A percentile compares a stretch with the other conserved stretches of the same genome.
phyloP scores from a whole-genome alignment of 1,284 basidiomycete genomes.

The Salmacisia buchloeana region DNA sequence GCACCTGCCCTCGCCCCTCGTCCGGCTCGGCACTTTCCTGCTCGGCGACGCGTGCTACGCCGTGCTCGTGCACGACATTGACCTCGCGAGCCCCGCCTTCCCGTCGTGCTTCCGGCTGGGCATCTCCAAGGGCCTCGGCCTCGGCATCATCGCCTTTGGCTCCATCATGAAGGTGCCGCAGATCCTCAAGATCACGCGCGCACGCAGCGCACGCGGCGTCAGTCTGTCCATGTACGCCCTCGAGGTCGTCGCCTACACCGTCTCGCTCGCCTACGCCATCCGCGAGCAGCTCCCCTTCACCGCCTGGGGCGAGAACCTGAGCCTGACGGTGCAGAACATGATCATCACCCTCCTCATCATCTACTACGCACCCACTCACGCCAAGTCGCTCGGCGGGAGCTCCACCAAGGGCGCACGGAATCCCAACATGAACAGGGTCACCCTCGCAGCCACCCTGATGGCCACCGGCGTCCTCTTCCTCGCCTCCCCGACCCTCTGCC shows the following conservation, averaged over 20 bases:
- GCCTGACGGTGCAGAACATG: slow-evolving; percentile 47
- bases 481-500: slow-evolving; percentile 29
- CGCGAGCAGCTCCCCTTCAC: slow-evolving; percentile 82
- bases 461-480: slow-evolving; percentile 66
- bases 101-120: slow-evolving; percentile 76
- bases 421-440: slow-evolving; percentile 19
- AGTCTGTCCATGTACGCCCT: slow-evolving; percentile 56
- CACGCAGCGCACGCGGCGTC: slow-evolving; percentile 73
- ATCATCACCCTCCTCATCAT: slow-evolving; percentile 47
- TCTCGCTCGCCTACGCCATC: slow-evolving; percentile 73
- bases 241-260: slow-evolving; percentile 78
- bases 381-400: slow-evolving; percentile 26
- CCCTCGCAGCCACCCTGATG: slow-evolving; percentile 70
- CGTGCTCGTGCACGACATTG: slow-evolving; percentile 78
- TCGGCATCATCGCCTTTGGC: slow-evolving; percentile 87
- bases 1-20: not conserved
- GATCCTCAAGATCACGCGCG: slow-evolving; percentile 57
- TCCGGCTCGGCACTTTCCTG: not conserved
- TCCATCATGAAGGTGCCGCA: slow-evolving; percentile 95
- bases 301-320: slow-evolving; percentile 66
- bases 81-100: slow-evolving; percentile 64
- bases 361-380: slow-evolving; percentile 31
- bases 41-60: slow-evolving; percentile 67
- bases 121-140: slow-evolving; percentile 82
- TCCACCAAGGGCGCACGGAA: slow-evolving; percentile 7